Conservation (phyloP, 2,329 filamentous ascomycete genomes). For the Penicillium palitans region DNA sequence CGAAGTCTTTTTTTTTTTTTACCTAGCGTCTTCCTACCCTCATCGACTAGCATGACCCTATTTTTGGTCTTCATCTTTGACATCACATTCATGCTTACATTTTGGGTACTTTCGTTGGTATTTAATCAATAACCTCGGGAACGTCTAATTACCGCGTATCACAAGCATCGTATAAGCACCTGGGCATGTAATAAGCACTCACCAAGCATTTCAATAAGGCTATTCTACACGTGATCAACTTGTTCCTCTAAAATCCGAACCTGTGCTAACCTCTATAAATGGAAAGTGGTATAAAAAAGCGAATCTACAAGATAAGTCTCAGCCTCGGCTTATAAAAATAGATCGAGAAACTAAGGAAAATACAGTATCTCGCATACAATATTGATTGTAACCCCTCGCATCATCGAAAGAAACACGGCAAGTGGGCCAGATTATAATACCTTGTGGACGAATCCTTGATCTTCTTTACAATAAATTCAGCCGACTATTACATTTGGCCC, state of each 20-base stretch:
- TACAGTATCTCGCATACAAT: not conserved
- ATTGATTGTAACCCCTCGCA: not conserved
- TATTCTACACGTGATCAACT: not conserved
- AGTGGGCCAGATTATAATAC: not conserved
- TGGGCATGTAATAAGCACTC: not conserved
- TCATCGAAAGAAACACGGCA: not conserved
- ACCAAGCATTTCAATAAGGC: not conserved
- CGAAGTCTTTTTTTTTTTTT: no score
- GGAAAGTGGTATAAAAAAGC: not conserved
- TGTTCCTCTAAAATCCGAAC: not conserved
- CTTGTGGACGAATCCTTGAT: not conserved
- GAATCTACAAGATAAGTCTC: not conserved
- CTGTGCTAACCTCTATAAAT: no score
- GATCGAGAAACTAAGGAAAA: no score
- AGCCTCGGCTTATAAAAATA: not conserved
- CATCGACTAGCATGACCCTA: no score
- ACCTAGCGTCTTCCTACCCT: no score
- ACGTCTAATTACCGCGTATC: not conserved
- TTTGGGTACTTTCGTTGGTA: not conserved
- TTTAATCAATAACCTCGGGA: not conserved
- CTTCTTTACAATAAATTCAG: not conserved
- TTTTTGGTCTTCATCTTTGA: no score
- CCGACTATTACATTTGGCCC: constrained; percentile 1
- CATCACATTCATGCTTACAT: no score
- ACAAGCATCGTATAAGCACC: not conserved